These are phyloP conservation scores for Caloboletus inedulis DNA, from an alignment of 1,284 basidiomycete species.

Conservation along the genomic window DNA sequence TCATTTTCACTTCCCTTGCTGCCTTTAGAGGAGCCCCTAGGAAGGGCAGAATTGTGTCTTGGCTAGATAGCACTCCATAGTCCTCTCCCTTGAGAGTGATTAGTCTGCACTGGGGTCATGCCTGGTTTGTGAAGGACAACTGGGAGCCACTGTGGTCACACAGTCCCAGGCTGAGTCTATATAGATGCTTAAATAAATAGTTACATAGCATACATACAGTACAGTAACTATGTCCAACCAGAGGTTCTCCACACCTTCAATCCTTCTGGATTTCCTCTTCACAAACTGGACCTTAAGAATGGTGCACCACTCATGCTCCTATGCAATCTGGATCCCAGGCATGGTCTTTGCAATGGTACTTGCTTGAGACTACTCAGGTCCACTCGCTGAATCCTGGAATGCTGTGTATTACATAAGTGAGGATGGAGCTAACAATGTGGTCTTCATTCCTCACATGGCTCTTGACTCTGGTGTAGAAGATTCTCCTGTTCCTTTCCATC, in stretches of 20 bases:
- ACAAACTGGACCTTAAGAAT: constrained; percentile 33
- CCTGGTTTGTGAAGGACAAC: not conserved
- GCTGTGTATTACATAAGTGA: not conserved
- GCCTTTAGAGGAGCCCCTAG: too few relatives aligned
- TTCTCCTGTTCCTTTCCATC: not conserved
- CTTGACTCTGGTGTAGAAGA: not conserved
- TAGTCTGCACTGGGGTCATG: not conserved
- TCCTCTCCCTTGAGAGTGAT: too few relatives aligned
- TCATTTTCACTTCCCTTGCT: too few relatives aligned
- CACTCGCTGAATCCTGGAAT: not conserved
- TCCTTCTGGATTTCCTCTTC: constrained; percentile 24
- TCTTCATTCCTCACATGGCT: not conserved
- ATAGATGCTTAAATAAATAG: not conserved
- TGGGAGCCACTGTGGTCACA: not conserved
- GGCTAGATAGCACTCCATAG: too few relatives aligned
- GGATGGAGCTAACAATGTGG: not conserved
- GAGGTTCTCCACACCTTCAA: constrained; percentile 26
- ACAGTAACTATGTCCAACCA: constrained; percentile 12
- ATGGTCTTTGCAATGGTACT: constrained; percentile 40
- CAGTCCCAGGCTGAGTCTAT: not conserved
- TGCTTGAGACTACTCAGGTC: constrained; percentile 15
- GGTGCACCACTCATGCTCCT: constrained; percentile 39
- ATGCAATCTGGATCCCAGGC: constrained; percentile 31
- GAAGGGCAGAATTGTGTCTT: too few relatives aligned
- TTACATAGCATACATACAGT: not conserved